Conservation (phyloP, 768 basidiomycete species). For the Trametes cubensis region DNA sequence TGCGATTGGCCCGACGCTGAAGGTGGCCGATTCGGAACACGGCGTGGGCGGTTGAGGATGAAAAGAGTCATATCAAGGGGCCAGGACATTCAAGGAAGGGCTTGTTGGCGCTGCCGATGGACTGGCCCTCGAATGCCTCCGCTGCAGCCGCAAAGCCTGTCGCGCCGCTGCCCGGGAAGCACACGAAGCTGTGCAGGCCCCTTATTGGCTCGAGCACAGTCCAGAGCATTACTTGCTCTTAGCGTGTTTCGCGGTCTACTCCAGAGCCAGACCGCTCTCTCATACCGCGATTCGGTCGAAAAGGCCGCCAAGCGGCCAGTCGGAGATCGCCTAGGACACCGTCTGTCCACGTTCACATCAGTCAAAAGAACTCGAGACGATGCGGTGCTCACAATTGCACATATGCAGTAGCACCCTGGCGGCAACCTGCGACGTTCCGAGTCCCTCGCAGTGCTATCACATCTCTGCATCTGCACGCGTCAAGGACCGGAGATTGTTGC, state of each 20-base stretch:
- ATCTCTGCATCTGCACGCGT: constrained; percentile 14
- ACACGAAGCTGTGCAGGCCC: constrained; percentile 15
- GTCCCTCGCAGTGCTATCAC: constrained; percentile 15
- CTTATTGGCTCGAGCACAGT: background rate
- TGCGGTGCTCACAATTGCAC: constrained; percentile 15
- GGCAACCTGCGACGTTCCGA: constrained; percentile 14
- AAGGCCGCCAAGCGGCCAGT: background rate
- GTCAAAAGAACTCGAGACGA: constrained; percentile 20
- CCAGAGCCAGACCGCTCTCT: background rate
- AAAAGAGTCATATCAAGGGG: constrained; percentile 21
- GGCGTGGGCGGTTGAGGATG: constrained; percentile 4
- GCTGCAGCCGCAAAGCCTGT: constrained; percentile 10
- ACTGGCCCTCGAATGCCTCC: constrained; percentile 9
- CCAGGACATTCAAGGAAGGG: constrained; percentile 17
- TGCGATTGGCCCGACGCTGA: constrained; percentile 16
- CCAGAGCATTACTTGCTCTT: background rate
- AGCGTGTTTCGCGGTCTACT: background rate
- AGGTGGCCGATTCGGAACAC: constrained; percentile 11
- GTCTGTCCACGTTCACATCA: constrained; percentile 15
- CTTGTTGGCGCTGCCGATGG: constrained; percentile 12
- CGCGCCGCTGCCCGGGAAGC: constrained; percentile 17
- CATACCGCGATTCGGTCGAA: background rate
- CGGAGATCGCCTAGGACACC: constrained; percentile 10
- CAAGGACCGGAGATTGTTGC: constrained; percentile 21
- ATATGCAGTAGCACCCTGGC: background rate